Conservation (phyloP, 2,329 filamentous ascomycete genomes). For the Xylariales sp. region DNA sequence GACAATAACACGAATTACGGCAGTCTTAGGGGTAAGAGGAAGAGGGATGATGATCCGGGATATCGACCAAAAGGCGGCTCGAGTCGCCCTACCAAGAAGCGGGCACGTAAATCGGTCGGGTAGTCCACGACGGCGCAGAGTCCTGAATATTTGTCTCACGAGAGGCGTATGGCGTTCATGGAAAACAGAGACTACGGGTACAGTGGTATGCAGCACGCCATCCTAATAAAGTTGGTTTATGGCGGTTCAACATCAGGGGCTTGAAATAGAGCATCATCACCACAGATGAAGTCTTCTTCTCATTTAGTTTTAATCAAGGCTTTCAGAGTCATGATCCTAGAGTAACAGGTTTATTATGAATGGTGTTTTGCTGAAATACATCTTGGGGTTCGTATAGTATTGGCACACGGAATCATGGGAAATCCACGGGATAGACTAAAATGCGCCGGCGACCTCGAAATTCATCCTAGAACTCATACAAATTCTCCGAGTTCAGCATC, state of each 20-base stretch:
- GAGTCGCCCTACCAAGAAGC: conserved; percentile 51
- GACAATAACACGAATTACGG: conserved; percentile 27
- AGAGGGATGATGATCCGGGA: conserved; percentile 53
- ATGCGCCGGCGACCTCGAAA: conserved; percentile 7
- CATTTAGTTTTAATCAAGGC: not conserved
- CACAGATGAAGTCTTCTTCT: not conserved
- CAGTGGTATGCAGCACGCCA: not conserved
- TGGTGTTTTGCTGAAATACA: no score
- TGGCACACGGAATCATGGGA: conserved; percentile 1
- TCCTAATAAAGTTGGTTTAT: no score
- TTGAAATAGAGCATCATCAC: no score
- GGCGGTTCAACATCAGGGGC: no score
- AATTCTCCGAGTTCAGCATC: no score
- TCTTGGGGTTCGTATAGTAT: no score
- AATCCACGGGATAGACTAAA: conserved; percentile 6
- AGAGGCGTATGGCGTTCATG: conserved; percentile 6
- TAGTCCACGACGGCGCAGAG: no score
- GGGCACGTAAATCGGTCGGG: conserved; percentile 17
- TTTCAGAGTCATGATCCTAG: no score
- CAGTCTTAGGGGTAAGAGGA: conserved; percentile 47
- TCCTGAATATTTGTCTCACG: not conserved
- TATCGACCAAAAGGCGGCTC: conserved; percentile 56
- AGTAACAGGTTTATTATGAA: no score
- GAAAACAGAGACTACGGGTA: no score
- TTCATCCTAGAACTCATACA: conserved; percentile 2